phyloP scores from a whole-genome alignment of 805 yeast genomes.

The Tetrapisispora nanseiensis region DNA sequence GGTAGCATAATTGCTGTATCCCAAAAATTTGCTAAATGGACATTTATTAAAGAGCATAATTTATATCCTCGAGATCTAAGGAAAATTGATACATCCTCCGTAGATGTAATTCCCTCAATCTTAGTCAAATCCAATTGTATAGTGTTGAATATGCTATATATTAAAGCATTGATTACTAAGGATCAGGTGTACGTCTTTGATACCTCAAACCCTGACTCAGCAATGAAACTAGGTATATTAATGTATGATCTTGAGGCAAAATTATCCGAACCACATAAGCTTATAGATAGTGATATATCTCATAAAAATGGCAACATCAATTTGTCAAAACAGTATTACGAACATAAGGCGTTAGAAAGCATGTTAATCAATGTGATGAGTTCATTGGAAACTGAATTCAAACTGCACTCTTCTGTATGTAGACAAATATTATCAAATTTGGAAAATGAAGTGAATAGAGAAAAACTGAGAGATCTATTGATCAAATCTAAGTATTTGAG shows the following conservation, averaged over 20 bases:
- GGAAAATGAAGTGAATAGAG: conserved; percentile 73
- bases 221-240: conserved; percentile 60
- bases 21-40: conserved; percentile 67
- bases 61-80: conserved; percentile 80
- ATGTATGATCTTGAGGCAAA: conserved; percentile 79
- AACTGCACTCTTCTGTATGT: conserved; percentile 46
- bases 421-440: conserved; percentile 56
- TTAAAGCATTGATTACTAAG: conserved; percentile 77
- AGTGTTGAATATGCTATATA: conserved; percentile 72
- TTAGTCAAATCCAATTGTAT: conserved; percentile 71
- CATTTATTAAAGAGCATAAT: conserved; percentile 62
- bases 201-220: conserved; percentile 42
- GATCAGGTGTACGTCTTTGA: conserved; percentile 81
- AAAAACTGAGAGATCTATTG: conserved; percentile 59
- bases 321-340: conserved; percentile 44
- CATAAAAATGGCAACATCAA: conserved; percentile 7
- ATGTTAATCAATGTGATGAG: conserved; percentile 75
- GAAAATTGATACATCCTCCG: conserved; percentile 61
- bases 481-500: conserved; percentile 63
- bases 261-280: conserved; percentile 27
- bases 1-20: conserved; percentile 77
- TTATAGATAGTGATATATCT: conserved; percentile 6
- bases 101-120: conserved; percentile 84
- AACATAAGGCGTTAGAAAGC: conserved; percentile 74
- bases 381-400: conserved; percentile 65